phyloP scores from a whole-genome alignment of 306 rosid species.

The Oxytropis ochrocephala region DNA sequence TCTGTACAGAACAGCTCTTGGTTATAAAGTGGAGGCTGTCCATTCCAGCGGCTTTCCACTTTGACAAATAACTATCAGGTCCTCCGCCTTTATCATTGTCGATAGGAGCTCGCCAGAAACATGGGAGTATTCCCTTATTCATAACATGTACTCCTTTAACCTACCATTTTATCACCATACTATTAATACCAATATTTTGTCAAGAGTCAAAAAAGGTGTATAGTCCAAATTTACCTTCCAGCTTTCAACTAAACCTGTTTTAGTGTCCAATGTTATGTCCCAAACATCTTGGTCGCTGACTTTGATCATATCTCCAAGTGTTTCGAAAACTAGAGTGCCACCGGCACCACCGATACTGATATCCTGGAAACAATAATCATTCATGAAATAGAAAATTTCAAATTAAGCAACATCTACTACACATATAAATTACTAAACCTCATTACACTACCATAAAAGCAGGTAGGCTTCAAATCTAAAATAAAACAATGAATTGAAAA shows the following conservation, averaged over 20 bases:
- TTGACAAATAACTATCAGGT: constrained; percentile 49
- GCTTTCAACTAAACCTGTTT: constrained; percentile 70
- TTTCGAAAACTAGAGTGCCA: constrained; percentile 40
- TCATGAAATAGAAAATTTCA: constrained; percentile 10
- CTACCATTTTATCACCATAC: constrained; percentile 33
- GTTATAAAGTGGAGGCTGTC: constrained; percentile 52
- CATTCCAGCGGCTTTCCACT: constrained; percentile 73
- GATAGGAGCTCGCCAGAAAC: constrained; percentile 91
- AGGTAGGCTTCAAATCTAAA: not conserved
- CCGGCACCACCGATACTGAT: constrained; percentile 35
- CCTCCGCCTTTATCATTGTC: constrained; percentile 94
- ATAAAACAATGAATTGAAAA: not conserved
- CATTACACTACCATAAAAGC: not conserved
- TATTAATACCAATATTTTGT: constrained; percentile 1
- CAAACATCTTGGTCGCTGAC: constrained; percentile 50
- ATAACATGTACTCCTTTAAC: constrained; percentile 62
- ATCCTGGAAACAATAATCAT: constrained; percentile 43
- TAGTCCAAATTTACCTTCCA: constrained; percentile 63
- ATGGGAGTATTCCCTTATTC: constrained; percentile 66
- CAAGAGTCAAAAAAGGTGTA: not conserved
- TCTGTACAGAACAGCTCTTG: constrained; percentile 51
- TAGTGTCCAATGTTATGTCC: constrained; percentile 63
- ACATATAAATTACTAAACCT: constrained; percentile 13
- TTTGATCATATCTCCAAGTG: constrained; percentile 47
- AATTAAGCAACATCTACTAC: not conserved